These are phyloP conservation scores for Chaetomium sp. DNA, from an alignment of 2,329 filamentous ascomycete species.

Conservation along the genomic window DNA sequence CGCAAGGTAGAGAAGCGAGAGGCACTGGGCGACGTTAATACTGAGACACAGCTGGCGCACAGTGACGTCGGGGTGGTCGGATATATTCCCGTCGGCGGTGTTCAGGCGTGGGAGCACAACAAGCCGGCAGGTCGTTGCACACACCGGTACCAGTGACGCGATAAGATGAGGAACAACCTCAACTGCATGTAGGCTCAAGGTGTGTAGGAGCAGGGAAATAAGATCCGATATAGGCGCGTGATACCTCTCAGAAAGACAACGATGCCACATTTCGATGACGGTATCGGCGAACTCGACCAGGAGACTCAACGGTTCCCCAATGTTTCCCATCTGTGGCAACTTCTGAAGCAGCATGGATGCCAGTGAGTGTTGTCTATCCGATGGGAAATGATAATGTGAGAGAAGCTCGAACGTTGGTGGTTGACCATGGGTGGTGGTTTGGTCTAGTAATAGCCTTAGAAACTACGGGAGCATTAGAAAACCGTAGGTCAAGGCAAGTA, in stretches of 20 bases:
- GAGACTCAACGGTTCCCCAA: slow-evolving; percentile 45
- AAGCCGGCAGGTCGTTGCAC: slow-evolving; percentile 53
- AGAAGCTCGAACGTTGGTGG: slow-evolving; percentile 63
- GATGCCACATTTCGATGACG: slow-evolving; percentile 61
- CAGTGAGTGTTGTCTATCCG: slow-evolving; percentile 54
- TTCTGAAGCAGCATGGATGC: slow-evolving; percentile 62
- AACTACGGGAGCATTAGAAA: slow-evolving; percentile 36
- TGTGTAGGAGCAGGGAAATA: slow-evolving; percentile 56
- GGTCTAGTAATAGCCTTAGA: slow-evolving; percentile 58
- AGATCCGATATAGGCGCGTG: slow-evolving; percentile 60
- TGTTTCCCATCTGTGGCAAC: slow-evolving; percentile 51
- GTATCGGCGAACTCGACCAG: slow-evolving; percentile 59
- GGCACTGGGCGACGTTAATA: slow-evolving; percentile 56
- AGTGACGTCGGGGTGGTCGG: slow-evolving; percentile 33
- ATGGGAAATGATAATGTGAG: slow-evolving; percentile 58
- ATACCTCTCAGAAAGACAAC: slow-evolving; percentile 57
- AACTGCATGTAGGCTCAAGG: slow-evolving; percentile 55
- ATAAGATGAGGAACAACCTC: slow-evolving; percentile 54
- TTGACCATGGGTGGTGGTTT: slow-evolving; percentile 48
- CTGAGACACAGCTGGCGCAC: slow-evolving; percentile 44
- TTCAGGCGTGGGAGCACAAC: slow-evolving; percentile 52
- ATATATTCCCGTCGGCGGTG: slow-evolving; percentile 42
- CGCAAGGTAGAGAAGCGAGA: slow-evolving; percentile 60
- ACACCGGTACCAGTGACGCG: slow-evolving; percentile 47
- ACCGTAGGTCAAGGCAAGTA: slow-evolving; percentile 7